Conservation (phyloP, 208 protist species). For the Vickermania ingenoplastis region DNA sequence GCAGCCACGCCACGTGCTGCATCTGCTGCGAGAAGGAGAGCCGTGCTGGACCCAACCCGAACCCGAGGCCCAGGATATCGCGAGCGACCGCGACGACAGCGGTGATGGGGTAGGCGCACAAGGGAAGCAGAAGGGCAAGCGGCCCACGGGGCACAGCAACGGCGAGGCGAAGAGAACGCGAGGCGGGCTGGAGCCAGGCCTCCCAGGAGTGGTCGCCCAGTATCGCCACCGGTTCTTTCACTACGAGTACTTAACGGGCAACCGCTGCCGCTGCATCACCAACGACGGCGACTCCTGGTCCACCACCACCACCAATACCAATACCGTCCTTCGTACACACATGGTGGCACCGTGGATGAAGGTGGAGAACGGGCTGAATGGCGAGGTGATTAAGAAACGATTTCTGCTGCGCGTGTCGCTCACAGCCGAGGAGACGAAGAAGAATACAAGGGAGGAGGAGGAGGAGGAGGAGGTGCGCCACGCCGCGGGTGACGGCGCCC, state of each 20-base stretch:
- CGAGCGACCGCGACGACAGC: neutral
- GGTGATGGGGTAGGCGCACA: too few species aligned
- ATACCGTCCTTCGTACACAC: too few species aligned
- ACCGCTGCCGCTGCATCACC: neutral
- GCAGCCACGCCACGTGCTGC: slow-evolving; percentile 58
- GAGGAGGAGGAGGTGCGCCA: neutral
- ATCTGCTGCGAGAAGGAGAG: slow-evolving; percentile 40
- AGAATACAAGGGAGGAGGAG: neutral
- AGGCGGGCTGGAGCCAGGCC: neutral
- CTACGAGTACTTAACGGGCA: too few species aligned
- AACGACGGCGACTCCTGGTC: neutral
- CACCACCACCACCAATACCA: neutral
- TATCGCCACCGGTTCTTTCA: neutral
- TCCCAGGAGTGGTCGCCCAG: neutral
- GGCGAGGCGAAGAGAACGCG: too few species aligned
- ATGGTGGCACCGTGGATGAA: slow-evolving; percentile 27
- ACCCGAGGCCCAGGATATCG: neutral
- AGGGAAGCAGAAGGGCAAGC: too few species aligned
- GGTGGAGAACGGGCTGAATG: slow-evolving; percentile 53
- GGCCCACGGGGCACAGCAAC: too few species aligned
- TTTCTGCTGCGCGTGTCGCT: slow-evolving; percentile 35
- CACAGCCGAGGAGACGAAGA: neutral
- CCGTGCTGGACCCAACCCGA: slow-evolving; percentile 28
- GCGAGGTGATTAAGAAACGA: slow-evolving; percentile 38
- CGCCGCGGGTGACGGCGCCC: neutral